These are phyloP conservation scores for Zizania latifolia DNA, from an alignment of 176 grass and related monocot genomes.

Conservation along the genomic window DNA sequence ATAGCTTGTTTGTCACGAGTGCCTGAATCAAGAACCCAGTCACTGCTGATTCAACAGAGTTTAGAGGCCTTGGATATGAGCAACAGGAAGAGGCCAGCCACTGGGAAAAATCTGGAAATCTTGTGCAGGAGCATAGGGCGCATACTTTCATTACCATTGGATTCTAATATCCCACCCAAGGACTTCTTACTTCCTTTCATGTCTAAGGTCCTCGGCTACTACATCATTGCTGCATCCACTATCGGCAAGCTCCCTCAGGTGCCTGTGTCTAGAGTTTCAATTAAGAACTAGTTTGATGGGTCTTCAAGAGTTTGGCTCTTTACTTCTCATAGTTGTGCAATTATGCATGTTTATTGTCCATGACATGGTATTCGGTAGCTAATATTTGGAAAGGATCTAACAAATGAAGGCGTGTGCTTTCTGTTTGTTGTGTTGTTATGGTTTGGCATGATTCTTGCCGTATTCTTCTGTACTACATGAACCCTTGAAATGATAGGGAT, in stretches of 20 bases:
- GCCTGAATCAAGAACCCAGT: not conserved
- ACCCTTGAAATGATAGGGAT: not conserved
- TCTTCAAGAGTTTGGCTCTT: not conserved
- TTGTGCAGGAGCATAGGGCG: constrained; percentile 39
- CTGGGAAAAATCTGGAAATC: constrained; percentile 38
- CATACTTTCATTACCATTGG: constrained; percentile 30
- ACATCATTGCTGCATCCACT: constrained; percentile 63
- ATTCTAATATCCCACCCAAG: constrained; percentile 32
- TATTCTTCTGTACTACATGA: not conserved
- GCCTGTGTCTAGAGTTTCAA: constrained; percentile 4
- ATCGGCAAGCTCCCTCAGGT: constrained; percentile 85
- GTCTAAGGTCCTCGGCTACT: constrained; percentile 75
- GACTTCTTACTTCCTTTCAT: constrained; percentile 59
- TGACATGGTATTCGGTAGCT: not conserved
- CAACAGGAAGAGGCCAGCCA: not conserved
- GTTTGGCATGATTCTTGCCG: not conserved
- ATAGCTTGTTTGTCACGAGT: not conserved
- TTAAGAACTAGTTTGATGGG: not conserved
- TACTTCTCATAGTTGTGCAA: not conserved
- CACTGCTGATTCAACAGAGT: not conserved
- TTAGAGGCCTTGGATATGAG: not conserved
- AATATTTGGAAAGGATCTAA: constrained; percentile 3
- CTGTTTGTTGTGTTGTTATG: not conserved
- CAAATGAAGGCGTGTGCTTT: not conserved
- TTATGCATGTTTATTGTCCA: not conserved